Evolutionary conservation across 2,329 filamentous ascomycete genomes (phyloP).

Genomic region (Clonostachys rhizophaga): DNA sequence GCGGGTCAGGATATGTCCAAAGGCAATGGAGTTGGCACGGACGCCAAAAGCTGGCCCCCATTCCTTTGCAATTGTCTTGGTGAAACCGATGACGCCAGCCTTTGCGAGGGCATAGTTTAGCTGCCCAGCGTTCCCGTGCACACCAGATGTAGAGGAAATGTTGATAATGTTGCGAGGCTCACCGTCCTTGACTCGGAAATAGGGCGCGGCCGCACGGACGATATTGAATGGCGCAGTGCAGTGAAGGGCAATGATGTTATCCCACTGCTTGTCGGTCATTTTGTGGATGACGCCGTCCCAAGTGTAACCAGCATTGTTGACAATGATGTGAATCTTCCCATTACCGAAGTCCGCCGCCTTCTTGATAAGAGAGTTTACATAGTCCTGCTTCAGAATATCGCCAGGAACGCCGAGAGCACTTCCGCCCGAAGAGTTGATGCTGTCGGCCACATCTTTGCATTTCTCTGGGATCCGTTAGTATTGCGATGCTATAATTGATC

Average conservation of each 20-base stretch:
- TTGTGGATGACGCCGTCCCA: constrained; percentile 94
- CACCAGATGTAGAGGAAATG: constrained; percentile 75
- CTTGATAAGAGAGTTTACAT: constrained; percentile 68
- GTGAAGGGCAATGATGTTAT: constrained; percentile 80
- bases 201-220: constrained; percentile 73
- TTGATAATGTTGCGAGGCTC: constrained; percentile 77
- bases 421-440: constrained; percentile 64
- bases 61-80: constrained; percentile 87
- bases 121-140: constrained; percentile 88
- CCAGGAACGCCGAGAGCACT: constrained; percentile 70
- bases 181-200: constrained; percentile 82
- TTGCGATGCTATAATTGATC: neutral
- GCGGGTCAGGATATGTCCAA: constrained; percentile 75
- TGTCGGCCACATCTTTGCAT: constrained; percentile 59
- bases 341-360: constrained; percentile 74
- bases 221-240: constrained; percentile 83
- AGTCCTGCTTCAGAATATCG: constrained; percentile 68
- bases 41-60: constrained; percentile 85
- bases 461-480: constrained; percentile 47
- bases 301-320: constrained; percentile 89
- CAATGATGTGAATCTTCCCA: constrained; percentile 86
- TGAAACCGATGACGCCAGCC: constrained; percentile 76
- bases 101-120: constrained; percentile 85
- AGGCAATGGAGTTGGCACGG: constrained; percentile 77
- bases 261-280: constrained; percentile 89